Conservation (phyloP, 2,329 filamentous ascomycete genomes). For the Phyllosticta citriasiana region DNA sequence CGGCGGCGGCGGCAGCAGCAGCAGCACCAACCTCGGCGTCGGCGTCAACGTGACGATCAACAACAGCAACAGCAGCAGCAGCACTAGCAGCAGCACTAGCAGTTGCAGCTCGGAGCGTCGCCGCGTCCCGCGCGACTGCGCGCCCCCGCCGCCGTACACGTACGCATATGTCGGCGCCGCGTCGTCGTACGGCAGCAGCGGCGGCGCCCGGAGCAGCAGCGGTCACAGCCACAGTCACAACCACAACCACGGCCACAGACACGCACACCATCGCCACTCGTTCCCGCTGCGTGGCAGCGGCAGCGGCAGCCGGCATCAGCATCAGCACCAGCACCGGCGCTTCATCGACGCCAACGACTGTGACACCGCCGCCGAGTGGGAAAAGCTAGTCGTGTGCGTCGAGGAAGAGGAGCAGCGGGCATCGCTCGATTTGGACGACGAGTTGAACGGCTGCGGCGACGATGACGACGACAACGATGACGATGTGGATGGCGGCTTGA, state of each 20-base stretch:
- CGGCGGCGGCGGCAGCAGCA: neutral
- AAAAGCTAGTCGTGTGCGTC: neutral
- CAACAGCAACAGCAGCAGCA: neutral
- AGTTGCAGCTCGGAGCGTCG: neutral
- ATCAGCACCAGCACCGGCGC: too few species aligned
- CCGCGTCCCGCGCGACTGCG: too few species aligned
- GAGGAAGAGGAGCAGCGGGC: neutral
- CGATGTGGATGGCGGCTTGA: too few species aligned
- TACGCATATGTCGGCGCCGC: neutral
- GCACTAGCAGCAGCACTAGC: neutral
- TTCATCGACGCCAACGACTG: neutral
- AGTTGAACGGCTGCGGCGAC: neutral
- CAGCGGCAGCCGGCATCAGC: too few species aligned
- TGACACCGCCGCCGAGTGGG: neutral
- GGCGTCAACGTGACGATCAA: too few species aligned
- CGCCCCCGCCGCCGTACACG: neutral
- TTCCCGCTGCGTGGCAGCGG: too few species aligned
- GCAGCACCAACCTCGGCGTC: too few species aligned
- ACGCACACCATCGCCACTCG: neutral
- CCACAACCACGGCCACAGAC: too few species aligned
- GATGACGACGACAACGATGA: neutral
- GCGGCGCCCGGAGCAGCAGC: too few species aligned
- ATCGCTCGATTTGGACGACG: neutral
- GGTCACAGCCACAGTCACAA: neutral
- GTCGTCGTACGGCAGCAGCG: neutral